phyloP scores from a whole-genome alignment of 768 basidiomycete species.

The Tremella fuciformis region DNA sequence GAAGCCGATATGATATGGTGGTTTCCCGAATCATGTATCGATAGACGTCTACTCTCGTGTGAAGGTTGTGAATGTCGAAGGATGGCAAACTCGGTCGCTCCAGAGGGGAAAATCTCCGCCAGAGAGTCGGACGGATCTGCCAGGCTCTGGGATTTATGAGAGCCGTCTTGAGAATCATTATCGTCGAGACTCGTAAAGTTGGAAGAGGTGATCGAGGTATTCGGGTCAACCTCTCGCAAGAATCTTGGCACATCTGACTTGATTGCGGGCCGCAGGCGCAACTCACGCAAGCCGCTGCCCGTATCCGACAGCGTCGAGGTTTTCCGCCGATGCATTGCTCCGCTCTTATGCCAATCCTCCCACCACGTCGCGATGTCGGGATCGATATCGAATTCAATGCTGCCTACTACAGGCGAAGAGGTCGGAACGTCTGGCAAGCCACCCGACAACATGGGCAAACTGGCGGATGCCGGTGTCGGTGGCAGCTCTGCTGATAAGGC shows the following conservation, averaged over 20 bases:
- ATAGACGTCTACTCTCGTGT: constrained; percentile 6
- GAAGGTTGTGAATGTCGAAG: constrained; percentile 1
- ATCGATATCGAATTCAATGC: constrained; percentile 85
- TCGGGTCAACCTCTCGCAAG: constrained; percentile 20
- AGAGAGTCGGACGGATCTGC: constrained; percentile 5
- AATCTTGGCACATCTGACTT: constrained; percentile 22
- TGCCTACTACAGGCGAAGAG: constrained; percentile 65
- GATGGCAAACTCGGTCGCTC: not conserved
- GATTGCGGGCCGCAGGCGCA: constrained; percentile 11
- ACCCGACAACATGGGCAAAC: constrained; percentile 3
- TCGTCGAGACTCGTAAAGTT: not conserved
- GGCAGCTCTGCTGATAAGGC: constrained; percentile 11
- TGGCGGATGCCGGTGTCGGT: constrained; percentile 7
- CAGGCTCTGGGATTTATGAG: not conserved
- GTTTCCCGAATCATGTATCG: not conserved
- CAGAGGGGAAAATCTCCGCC: not conserved
- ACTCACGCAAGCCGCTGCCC: constrained; percentile 22
- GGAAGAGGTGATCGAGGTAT: constrained; percentile 4
- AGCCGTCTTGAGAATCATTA: constrained; percentile 6
- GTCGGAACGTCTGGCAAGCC: not conserved
- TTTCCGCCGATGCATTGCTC: constrained; percentile 19
- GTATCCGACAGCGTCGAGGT: constrained; percentile 19
- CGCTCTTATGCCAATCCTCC: constrained; percentile 60
- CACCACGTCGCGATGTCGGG: constrained; percentile 73
- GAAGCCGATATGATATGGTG: constrained; percentile 15